Base-by-base conservation (phyloP, 768 basidiomycete genomes). In the Amanita jacksonii region DNA sequence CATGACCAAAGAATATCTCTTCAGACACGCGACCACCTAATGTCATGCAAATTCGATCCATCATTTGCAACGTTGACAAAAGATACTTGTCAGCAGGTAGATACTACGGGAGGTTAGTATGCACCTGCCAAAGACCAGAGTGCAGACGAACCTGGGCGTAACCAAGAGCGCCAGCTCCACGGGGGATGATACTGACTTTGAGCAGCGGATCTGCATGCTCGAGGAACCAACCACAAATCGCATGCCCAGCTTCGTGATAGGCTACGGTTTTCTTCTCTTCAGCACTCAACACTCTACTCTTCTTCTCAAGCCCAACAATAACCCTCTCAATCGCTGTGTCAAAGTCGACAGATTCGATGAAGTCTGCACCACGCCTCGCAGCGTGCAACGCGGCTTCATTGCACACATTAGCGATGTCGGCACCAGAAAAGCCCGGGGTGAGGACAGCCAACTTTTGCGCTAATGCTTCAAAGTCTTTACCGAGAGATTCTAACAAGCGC, bases 261-360 rank as follows among this genome's bases (percentile, higher is more conserved):
- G 96, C 96, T 33, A 98, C 93, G 0, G 87, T 97, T 67, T 82
- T 93, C 81, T 99, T 99, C 74, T 99, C 96, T 54, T 96, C 91
- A 18, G 80, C 74, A 54, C 87, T 92, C 35, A 99, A 69, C 22
- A 98, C 86, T 46, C 93, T 72, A 51, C 85, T 90, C 76, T 97
- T 99, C 58, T 90, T 76, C 73, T 98, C 96, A 54, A 98, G 65
- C 23, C 96, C 96, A 45, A 92, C 94, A 51, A 98, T 93, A 27
- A 99, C 96, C 31, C 96, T 79, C 68, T 99, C 96, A 51, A 99
- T 97, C 7, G 96, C 93, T 36, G 85, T 89, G 57, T 98, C 94
- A 58, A 99, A 99, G 65, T 99, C 87, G 19, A 70, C 67, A 40
- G 91, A 82, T 48, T 77, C 73, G 8, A 99, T 83, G 19, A 62